Evolutionary conservation across 2,329 filamentous ascomycete species (phyloP), one percentile per base, ranked within the genome.

Genomic region (Aspergillus clavatus): DNA sequence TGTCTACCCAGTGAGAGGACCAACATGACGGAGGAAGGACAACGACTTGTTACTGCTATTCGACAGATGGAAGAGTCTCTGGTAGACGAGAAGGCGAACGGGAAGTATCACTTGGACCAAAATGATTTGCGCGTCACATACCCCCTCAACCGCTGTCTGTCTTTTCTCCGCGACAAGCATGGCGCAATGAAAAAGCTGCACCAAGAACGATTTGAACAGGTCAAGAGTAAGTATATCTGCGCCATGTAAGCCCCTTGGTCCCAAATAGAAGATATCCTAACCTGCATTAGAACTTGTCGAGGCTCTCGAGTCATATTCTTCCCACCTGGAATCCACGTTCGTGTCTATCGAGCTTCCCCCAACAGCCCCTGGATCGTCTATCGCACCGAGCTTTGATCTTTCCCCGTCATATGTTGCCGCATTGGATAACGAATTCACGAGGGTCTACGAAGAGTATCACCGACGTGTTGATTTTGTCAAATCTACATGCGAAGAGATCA

Each of bases 391-490:
- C 42, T 97, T 98, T 66, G 90, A 97, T 60, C 81, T 98, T n/a
- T 96, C 91, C 0, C 83, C 87, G 0, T 78, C 84, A 4, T 98
- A 97, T 61, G 87, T 96, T 42, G 81, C 87, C 50, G 83, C 84
- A 46, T 80, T 98, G 16, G 91, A 98, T 64, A 77, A 79, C 43
- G 93, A 98, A 68, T 98, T 97, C 63, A 89, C 88, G 8, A 82
- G 89, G 48, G 88, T 98, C 16, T 97, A 97, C 68, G 89, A 97
- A 61, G 94, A 98, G 72, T 98, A 97, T 70, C 89, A 84, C 35
- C 86, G 83, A 54, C 87, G 93, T 38, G 77, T 95, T 36, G 78
- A 79, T 23, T 81, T 80, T 0, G 89, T 97, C 11, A 82, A 88
- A 66, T 71, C 82, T 16, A 69, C 88, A 3, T 83, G 82, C 31